Percentiles rank a stretch among this genome's conserved stretches.
These are phyloP conservation scores for Backusella morwellensis DNA, from an alignment of 192 early-diverging fungal species.

Conservation along the genomic window DNA sequence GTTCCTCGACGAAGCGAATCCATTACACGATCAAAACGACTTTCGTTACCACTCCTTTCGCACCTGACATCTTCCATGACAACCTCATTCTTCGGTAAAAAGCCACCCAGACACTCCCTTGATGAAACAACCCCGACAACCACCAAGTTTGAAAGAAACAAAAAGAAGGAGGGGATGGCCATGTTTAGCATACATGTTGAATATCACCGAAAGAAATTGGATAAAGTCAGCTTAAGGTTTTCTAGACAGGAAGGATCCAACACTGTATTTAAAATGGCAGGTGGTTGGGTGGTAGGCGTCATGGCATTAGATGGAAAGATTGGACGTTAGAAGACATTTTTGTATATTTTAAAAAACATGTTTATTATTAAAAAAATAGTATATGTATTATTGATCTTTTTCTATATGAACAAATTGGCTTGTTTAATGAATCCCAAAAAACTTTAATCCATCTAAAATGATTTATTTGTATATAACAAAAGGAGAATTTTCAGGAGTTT, in stretches of 20 bases:
- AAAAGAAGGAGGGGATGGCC: conserved; percentile 16
- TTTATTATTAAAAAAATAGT: not conserved
- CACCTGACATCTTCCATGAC: conserved; percentile 22
- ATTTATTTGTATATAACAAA: not conserved
- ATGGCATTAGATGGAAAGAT: conserved; percentile 9
- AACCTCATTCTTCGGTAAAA: conserved; percentile 7
- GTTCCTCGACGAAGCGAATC: not conserved
- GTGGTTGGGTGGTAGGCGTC: conserved; percentile 9
- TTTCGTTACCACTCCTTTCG: conserved; percentile 21
- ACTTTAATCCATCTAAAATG: not conserved
- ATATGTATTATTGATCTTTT: not conserved
- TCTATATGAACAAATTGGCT: not conserved
- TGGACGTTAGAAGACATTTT: not conserved
- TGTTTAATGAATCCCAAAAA: not conserved
- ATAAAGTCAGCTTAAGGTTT: conserved; percentile 14
- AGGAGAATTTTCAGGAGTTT: not conserved
- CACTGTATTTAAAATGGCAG: conserved; percentile 18
- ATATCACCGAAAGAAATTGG: not conserved
- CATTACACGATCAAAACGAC: conserved; percentile 6
- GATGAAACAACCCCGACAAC: not conserved
- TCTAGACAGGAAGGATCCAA: conserved; percentile 20
- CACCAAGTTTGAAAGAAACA: not conserved
- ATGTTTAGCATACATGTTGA: conserved; percentile 19
- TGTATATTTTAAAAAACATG: not conserved
- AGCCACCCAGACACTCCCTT: not conserved